Conservation (phyloP, 225 moss, liverwort and hornwort genomes). For the Marchantia paleacea region DNA sequence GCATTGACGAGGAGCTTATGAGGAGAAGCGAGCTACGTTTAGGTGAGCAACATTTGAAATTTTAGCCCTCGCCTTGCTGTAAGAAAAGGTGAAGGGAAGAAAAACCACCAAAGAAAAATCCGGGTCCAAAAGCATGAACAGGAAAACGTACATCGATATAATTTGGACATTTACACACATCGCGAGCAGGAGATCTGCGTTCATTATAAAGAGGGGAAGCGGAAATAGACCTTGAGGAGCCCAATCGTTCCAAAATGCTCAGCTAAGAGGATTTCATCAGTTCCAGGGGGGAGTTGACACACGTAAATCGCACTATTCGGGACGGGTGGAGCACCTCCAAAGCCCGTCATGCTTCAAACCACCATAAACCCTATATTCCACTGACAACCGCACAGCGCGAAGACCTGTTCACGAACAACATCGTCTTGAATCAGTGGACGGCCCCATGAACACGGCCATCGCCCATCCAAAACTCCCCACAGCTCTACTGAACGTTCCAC, state of each 20-base stretch:
- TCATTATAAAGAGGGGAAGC: too few species aligned
- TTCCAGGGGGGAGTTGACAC: constrained; percentile 64
- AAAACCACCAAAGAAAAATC: not conserved
- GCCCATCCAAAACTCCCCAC: not conserved
- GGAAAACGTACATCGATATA: too few species aligned
- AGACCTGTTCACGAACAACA: constrained; percentile 18
- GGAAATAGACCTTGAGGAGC: constrained; percentile 49
- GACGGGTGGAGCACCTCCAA: constrained; percentile 46
- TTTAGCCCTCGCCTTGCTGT: too few species aligned
- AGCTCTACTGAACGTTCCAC: not conserved
- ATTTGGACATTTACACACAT: too few species aligned
- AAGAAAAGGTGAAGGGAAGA: not conserved
- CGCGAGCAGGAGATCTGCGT: not conserved
- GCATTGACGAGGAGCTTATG: not conserved
- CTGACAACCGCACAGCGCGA: constrained; percentile 9
- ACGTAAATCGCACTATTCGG: constrained; percentile 56
- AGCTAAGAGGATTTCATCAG: constrained; percentile 57
- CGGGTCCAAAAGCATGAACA: too few species aligned
- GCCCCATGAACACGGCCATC: not conserved
- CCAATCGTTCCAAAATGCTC: constrained; percentile 75
- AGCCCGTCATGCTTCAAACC: constrained; percentile 59
- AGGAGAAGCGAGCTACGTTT: not conserved
- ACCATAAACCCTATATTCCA: constrained; percentile 42
- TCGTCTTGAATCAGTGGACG: not conserved
- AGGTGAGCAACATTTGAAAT: too few species aligned